Percentiles rank a stretch among this genome's conserved stretches.
These are phyloP conservation scores for Tolypocladium guangdongense DNA, from an alignment of 2,329 filamentous ascomycete genomes.

Conservation along the genomic window DNA sequence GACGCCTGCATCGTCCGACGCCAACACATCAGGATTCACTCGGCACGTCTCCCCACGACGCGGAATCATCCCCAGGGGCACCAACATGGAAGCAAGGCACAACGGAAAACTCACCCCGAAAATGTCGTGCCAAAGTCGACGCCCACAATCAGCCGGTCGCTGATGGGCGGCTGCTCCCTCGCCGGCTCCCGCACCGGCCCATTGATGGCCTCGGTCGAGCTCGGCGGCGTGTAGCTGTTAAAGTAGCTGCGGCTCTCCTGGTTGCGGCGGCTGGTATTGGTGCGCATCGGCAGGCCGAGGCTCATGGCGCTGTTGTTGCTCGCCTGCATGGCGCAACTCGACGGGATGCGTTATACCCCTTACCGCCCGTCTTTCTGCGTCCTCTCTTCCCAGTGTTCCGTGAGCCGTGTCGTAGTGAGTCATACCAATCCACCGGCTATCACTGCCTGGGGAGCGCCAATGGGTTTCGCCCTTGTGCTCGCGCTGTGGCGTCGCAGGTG, in stretches of 20 bases:
- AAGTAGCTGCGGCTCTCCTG: constrained; percentile 46
- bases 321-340: neutral
- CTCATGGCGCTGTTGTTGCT: constrained; percentile 27
- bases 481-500: neutral
- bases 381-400: neutral
- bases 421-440: neutral
- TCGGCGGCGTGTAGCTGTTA: constrained; percentile 41
- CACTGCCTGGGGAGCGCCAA: neutral
- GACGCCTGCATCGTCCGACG: neutral
- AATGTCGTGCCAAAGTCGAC: constrained; percentile 82
- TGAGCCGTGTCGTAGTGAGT: neutral
- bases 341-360: neutral
- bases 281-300: constrained; percentile 40
- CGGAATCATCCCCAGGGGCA: too few relatives aligned
- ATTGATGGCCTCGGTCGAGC: constrained; percentile 52
- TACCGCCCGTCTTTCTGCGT: neutral
- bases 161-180: constrained; percentile 38
- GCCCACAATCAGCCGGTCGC: constrained; percentile 62
- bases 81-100: neutral
- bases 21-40: neutral
- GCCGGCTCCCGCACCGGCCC: constrained; percentile 46
- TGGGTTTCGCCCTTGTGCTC: neutral
- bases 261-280: constrained; percentile 35
- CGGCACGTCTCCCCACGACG: neutral
- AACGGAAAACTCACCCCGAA: constrained; percentile 47